These are phyloP conservation scores for Baudoinia panamericana DNA, from an alignment of 495 filamentous ascomycete genomes.

Conservation along the genomic window DNA sequence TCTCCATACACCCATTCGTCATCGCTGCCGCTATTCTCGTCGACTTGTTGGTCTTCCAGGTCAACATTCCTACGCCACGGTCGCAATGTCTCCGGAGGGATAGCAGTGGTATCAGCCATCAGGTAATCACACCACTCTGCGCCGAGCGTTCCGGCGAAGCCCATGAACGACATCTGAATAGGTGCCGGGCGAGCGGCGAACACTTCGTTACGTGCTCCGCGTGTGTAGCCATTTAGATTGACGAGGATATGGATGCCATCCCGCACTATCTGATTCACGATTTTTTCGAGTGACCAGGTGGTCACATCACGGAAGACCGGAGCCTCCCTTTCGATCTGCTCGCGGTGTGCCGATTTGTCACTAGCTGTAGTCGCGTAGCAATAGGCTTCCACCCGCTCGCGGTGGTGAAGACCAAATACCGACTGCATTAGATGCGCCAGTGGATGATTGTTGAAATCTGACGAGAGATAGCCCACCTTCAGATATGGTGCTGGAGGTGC, in stretches of 20 bases:
- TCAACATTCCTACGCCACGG: constrained; percentile 61
- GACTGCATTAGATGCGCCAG: constrained; percentile 97
- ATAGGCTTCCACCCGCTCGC: constrained; percentile 60
- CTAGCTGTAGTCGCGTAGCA: constrained; percentile 96
- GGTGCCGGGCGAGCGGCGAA: constrained; percentile 92
- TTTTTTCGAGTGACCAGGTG: constrained; percentile 66
- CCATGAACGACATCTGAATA: constrained; percentile 99
- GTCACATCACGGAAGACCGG: constrained; percentile 87
- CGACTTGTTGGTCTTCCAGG: constrained; percentile 55
- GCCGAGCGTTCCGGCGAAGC: constrained; percentile 89
- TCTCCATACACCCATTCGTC: constrained; percentile 91
- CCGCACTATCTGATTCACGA: constrained; percentile 81
- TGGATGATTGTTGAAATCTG: constrained; percentile 98
- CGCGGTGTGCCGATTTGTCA: constrained; percentile 80
- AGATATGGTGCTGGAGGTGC: constrained; percentile 68
- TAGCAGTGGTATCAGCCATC: constrained; percentile 75
- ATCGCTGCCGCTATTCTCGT: constrained; percentile 51
- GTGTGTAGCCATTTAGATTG: constrained; percentile 94
- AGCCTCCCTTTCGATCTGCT: constrained; percentile 88
- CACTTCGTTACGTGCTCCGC: constrained; percentile 92
- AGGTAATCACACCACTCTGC: constrained; percentile 99
- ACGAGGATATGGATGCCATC: constrained; percentile 94
- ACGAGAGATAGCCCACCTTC: constrained; percentile 90
- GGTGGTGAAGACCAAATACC: constrained; percentile 85
- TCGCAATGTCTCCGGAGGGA: constrained; percentile 69